Evolutionary conservation across 2,329 filamentous ascomycete genomes (phyloP).

Genomic region (Talaromyces sp.): DNA sequence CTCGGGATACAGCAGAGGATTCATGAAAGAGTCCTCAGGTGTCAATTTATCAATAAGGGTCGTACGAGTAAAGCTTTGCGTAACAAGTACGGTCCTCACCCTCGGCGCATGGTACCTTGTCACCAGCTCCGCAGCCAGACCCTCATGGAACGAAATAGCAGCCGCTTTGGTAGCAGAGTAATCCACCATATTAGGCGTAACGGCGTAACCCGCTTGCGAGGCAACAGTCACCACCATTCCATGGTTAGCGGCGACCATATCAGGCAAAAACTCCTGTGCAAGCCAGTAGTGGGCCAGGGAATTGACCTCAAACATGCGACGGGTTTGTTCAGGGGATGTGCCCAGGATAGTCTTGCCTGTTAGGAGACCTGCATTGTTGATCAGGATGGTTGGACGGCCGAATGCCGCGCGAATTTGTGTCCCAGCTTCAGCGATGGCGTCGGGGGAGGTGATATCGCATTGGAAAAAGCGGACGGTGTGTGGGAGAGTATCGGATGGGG

Average conservation of each 20-base stretch:
- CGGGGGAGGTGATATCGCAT: conserved; percentile 67
- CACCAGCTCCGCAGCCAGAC: conserved; percentile 59
- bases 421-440: conserved; percentile 57
- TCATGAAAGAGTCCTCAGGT: conserved; percentile 54
- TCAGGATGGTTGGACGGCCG: conserved; percentile 68
- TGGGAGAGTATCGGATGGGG: conserved; percentile 33
- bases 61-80: conserved; percentile 65
- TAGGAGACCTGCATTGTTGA: conserved; percentile 41
- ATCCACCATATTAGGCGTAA: conserved; percentile 66
- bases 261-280: conserved; percentile 68
- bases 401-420: conserved; percentile 57
- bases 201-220: conserved; percentile 63
- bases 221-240: conserved; percentile 74
- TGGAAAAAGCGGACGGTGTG: conserved; percentile 65
- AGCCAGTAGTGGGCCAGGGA: conserved; percentile 68
- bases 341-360: conserved; percentile 64
- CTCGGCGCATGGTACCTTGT: conserved; percentile 64
- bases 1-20: conserved; percentile 60
- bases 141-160: conserved; percentile 69
- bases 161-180: conserved; percentile 70
- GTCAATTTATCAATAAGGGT: conserved; percentile 62
- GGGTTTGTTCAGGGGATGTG: conserved; percentile 59
- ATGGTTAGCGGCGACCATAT: conserved; percentile 66
- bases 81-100: conserved; percentile 66
- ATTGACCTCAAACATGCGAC: conserved; percentile 71